phyloP scores from a whole-genome alignment of 176 grass and related monocot species.

The Oryza brachyantha region DNA sequence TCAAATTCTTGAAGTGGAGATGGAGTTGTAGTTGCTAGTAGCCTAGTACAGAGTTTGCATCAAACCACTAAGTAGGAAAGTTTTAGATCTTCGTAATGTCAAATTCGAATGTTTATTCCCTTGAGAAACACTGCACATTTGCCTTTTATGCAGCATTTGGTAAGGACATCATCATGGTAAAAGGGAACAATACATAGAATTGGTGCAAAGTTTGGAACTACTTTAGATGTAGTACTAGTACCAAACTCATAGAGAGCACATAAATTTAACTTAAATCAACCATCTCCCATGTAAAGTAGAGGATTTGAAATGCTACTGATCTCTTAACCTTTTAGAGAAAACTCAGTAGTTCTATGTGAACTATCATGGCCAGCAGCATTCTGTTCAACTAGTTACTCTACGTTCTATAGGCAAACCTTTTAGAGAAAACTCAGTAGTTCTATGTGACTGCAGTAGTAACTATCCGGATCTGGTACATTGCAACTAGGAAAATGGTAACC shows the following conservation, averaged over 20 bases:
- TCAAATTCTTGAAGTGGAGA: conserved; percentile 22
- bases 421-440: conserved; percentile 11
- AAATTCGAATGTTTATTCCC: conserved; percentile 32
- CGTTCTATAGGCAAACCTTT: not conserved
- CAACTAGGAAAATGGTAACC: conserved; percentile 18
- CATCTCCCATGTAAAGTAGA: conserved; percentile 23
- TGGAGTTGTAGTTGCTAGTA: not conserved
- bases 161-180: conserved; percentile 22
- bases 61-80: not conserved
- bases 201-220: not conserved
- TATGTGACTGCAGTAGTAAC: conserved; percentile 14
- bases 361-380: not conserved
- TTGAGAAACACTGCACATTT: not conserved
- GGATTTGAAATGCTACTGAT: not conserved
- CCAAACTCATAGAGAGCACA: not conserved
- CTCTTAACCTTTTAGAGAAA: conserved; percentile 1
- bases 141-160: not conserved
- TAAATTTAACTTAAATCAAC: conserved; percentile 17
- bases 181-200: conserved; percentile 5
- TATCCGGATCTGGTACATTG: conserved; percentile 38
- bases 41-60: conserved; percentile 17
- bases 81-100: not conserved
- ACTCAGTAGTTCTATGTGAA: conserved; percentile 7
- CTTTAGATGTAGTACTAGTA: not conserved
- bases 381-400: not conserved